Evolutionary conservation across 1,284 basidiomycete species (phyloP).

Genomic region (Coniferiporia sulphurascens): DNA sequence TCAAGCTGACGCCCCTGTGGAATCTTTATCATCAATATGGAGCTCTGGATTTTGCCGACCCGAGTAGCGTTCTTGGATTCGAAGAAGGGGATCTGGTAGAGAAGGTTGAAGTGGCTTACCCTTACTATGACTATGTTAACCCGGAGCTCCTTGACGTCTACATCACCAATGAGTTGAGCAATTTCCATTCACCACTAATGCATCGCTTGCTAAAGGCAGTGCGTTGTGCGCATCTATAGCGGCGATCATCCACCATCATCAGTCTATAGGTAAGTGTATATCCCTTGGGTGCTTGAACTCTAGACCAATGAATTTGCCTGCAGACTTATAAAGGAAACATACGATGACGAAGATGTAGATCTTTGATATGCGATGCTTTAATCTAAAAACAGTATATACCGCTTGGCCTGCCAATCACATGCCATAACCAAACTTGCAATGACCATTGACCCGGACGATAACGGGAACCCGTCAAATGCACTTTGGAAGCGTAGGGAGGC

Average conservation of each 20-base stretch:
- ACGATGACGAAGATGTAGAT: conserved; percentile 87
- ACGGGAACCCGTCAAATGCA: too few relatives aligned
- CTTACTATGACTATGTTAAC: conserved; percentile 91
- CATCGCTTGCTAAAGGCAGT: conserved; percentile 5
- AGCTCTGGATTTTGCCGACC: conserved; percentile 85
- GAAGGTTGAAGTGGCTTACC: conserved; percentile 86
- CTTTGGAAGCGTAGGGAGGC: too few relatives aligned
- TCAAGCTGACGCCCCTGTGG: conserved; percentile 94
- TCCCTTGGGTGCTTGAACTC: background rate
- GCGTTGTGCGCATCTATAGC: conserved; percentile 34
- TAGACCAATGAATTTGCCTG: conserved; percentile 20
- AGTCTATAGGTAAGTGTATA: conserved; percentile 63
- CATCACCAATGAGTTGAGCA: conserved; percentile 91
- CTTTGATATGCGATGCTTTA: conserved; percentile 33
- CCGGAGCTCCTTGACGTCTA: conserved; percentile 92
- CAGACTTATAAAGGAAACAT: conserved; percentile 84
- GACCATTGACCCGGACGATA: too few relatives aligned
- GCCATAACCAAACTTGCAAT: too few relatives aligned
- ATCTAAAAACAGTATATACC: background rate
- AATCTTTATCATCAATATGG: conserved; percentile 86
- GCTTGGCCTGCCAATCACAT: background rate
- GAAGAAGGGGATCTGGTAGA: conserved; percentile 73
- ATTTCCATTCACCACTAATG: conserved; percentile 9
- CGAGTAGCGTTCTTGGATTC: conserved; percentile 78
- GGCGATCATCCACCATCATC: conserved; percentile 91